phyloP scores from a whole-genome alignment of 257 asterid species.

The Lithospermum erythrorhizon region DNA sequence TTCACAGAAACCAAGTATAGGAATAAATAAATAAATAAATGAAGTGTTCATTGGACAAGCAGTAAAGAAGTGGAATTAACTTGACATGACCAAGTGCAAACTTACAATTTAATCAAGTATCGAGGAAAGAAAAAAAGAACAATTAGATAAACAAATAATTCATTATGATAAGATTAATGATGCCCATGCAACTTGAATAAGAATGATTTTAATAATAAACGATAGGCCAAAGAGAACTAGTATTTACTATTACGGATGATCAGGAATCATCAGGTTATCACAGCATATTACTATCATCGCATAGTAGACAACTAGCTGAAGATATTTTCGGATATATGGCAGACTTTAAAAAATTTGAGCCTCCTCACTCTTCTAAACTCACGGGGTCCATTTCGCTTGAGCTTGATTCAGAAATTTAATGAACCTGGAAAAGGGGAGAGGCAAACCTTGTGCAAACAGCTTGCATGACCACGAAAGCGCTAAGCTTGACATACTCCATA shows the following conservation, averaged over 20 bases:
- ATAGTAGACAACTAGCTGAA: not conserved
- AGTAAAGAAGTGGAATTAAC: not conserved
- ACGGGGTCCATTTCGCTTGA: not conserved
- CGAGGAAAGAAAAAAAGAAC: not conserved
- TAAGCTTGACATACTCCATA: conserved; percentile 73
- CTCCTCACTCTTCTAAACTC: no score
- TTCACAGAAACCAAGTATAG: not conserved
- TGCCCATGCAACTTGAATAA: not conserved
- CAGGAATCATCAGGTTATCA: no score
- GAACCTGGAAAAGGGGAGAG: conserved; percentile 3
- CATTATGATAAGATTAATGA: not conserved
- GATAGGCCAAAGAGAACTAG: not conserved
- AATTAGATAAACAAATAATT: no score
- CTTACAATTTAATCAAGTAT: not conserved
- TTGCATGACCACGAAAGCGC: conserved; percentile 64
- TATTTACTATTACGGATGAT: no score
- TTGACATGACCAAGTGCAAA: no score
- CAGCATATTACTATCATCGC: no score
- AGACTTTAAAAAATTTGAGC: no score
- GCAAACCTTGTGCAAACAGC: conserved; percentile 66
- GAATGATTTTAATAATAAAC: no score
- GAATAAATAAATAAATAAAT: not conserved
- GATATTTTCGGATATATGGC: not conserved
- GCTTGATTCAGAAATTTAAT: not conserved
- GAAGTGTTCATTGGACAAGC: not conserved